Conservation (phyloP, 2,329 filamentous ascomycete species). For the Epicoccum nigrum region DNA sequence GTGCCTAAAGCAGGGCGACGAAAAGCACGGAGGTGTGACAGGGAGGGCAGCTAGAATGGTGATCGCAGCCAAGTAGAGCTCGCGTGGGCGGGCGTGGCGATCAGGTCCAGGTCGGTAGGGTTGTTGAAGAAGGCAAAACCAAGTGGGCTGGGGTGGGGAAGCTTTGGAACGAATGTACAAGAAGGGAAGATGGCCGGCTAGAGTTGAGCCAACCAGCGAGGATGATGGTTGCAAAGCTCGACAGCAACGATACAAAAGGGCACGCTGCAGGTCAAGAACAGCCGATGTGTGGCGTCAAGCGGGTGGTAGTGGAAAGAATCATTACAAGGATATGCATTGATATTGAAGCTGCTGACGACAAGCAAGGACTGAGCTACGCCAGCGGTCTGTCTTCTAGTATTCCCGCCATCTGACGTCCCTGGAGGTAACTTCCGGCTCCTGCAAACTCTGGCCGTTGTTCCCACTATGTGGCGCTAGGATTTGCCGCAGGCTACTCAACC, state of each 20-base stretch:
- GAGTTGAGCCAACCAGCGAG: constrained; percentile 42
- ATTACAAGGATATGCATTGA: constrained; percentile 47
- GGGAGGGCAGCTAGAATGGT: constrained; percentile 40
- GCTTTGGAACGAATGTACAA: constrained; percentile 44
- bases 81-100: constrained; percentile 44
- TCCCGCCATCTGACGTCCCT: constrained; percentile 44
- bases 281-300: constrained; percentile 46
- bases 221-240: constrained; percentile 38
- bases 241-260: constrained; percentile 37
- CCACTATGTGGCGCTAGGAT: constrained; percentile 44
- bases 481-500: constrained; percentile 42
- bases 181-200: constrained; percentile 45
- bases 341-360: constrained; percentile 39
- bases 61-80: constrained; percentile 46
- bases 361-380: constrained; percentile 31
- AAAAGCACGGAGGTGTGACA: constrained; percentile 36
- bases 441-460: constrained; percentile 41
- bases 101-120: constrained; percentile 39
- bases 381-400: constrained; percentile 37
- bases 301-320: constrained; percentile 37
- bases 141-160: constrained; percentile 40
- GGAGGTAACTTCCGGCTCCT: constrained; percentile 37
- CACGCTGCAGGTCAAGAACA: constrained; percentile 42
- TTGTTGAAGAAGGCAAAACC: constrained; percentile 33
- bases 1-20: constrained; percentile 42